Conservation (phyloP, 257 asterid genomes). For the Przewalskia tangutica region DNA sequence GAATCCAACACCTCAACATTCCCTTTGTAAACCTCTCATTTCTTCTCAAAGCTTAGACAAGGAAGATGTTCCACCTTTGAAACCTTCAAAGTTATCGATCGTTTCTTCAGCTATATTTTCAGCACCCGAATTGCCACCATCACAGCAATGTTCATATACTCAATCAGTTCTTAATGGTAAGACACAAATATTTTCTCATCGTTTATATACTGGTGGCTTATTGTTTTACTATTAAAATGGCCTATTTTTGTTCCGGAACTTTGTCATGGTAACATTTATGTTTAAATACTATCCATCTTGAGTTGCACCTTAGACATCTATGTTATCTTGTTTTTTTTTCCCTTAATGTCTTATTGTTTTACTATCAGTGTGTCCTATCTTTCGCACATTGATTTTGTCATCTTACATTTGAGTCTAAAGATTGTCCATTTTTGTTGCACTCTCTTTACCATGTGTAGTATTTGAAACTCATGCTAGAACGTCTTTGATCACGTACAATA, state of each 20-base stretch:
- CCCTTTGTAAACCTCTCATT: constrained; percentile 38
- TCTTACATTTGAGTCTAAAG: neutral
- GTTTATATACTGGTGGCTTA: neutral
- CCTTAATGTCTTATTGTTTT: neutral
- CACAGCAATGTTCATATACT: constrained; percentile 45
- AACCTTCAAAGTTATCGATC: constrained; percentile 22
- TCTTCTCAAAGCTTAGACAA: constrained; percentile 17
- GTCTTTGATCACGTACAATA: neutral
- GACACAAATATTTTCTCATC: neutral
- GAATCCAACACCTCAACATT: constrained; percentile 20
- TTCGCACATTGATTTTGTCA: neutral
- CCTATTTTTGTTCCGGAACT: neutral
- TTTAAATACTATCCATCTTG: too few relatives aligned
- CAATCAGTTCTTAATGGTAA: constrained; percentile 82
- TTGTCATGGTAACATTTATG: neutral
- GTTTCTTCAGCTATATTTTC: constrained; percentile 27
- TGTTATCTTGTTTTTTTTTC: neutral
- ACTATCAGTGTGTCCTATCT: neutral
- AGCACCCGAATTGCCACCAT: constrained; percentile 25
- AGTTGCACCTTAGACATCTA: neutral
- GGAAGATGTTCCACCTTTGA: constrained; percentile 36
- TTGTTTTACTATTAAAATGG: neutral
- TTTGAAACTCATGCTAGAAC: neutral
- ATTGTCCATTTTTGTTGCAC: neutral
- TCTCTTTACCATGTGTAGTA: neutral